These are phyloP conservation scores for Verbascum thapsus DNA, from an alignment of 257 asterid genomes.

Conservation along the genomic window DNA sequence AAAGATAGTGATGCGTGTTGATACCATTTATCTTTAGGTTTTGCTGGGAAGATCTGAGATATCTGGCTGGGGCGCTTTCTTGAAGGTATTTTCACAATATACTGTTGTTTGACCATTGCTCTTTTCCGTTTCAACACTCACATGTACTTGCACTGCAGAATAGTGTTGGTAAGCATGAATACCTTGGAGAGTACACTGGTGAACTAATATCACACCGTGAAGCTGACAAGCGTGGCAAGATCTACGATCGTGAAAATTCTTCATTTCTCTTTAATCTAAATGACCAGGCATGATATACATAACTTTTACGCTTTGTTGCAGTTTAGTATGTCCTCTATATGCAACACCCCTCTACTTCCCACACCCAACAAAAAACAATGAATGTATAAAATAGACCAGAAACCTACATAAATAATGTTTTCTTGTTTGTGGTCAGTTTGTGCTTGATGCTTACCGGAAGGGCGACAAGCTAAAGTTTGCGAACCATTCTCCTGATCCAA, in stretches of 20 bases:
- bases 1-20: slow-evolving; percentile 17
- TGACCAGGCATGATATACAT: slow-evolving; percentile 66
- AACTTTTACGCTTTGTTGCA: slow-evolving; percentile 12
- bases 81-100: slow-evolving; percentile 64
- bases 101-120: slow-evolving; percentile 6
- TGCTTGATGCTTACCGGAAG: slow-evolving; percentile 86
- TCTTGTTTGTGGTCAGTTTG: slow-evolving; percentile 58
- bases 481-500: slow-evolving; percentile 90
- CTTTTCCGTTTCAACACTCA: slow-evolving; percentile 27
- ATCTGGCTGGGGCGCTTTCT: slow-evolving; percentile 99
- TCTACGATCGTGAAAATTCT: slow-evolving; percentile 91
- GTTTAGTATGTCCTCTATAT: not conserved
- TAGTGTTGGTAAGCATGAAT: slow-evolving; percentile 85
- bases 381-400: not conserved
- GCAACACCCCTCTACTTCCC: not conserved
- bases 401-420: slow-evolving; percentile 10
- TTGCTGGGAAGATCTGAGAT: slow-evolving; percentile 89
- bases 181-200: slow-evolving; percentile 97
- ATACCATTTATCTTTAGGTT: slow-evolving; percentile 49
- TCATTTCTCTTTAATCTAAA: slow-evolving; percentile 88
- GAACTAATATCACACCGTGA: slow-evolving; percentile 94
- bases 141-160: slow-evolving; percentile 55
- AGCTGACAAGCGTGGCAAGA: slow-evolving; percentile 99
- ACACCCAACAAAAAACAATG: not conserved
- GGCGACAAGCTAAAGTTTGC: slow-evolving; percentile 95